phyloP scores from a whole-genome alignment of 306 rosid species.

The Styphnolobium japonicum region DNA sequence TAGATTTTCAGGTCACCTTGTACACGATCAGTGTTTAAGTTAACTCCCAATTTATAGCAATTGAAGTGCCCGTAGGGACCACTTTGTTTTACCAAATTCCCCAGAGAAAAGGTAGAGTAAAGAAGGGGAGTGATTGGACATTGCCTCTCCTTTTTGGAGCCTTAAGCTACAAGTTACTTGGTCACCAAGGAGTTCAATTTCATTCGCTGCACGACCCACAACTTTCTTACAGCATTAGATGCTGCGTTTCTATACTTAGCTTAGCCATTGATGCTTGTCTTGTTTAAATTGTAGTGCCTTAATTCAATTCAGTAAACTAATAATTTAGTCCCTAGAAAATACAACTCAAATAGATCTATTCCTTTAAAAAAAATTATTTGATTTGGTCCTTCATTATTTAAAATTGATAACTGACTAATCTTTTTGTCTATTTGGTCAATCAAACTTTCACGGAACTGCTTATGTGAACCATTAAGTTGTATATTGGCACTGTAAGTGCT shows the following conservation, averaged over 20 bases:
- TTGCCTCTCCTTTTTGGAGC: background rate
- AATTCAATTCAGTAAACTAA: no score
- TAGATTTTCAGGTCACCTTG: background rate
- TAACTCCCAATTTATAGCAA: background rate
- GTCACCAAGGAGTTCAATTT: background rate
- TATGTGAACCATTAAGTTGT: no score
- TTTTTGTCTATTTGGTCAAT: background rate
- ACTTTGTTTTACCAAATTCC: background rate
- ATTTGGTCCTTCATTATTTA: background rate
- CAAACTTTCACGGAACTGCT: no score
- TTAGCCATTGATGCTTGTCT: no score
- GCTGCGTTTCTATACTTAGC: no score
- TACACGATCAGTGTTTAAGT: background rate
- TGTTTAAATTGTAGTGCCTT: no score
- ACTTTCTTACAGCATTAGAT: no score
- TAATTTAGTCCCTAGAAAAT: no score
- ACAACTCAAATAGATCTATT: no score
- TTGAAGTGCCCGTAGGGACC: background rate
- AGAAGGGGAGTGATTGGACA: background rate
- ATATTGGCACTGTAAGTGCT: no score
- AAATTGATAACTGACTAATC: background rate
- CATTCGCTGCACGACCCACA: no score
- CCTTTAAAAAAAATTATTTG: no score
- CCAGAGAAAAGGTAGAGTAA: background rate
- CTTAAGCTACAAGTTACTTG: conserved; percentile 13